Evolutionary conservation across 805 yeast species (phyloP), one percentile per base, ranked within the genome.

Genomic region (Metschnikowia picachoensis): DNA sequence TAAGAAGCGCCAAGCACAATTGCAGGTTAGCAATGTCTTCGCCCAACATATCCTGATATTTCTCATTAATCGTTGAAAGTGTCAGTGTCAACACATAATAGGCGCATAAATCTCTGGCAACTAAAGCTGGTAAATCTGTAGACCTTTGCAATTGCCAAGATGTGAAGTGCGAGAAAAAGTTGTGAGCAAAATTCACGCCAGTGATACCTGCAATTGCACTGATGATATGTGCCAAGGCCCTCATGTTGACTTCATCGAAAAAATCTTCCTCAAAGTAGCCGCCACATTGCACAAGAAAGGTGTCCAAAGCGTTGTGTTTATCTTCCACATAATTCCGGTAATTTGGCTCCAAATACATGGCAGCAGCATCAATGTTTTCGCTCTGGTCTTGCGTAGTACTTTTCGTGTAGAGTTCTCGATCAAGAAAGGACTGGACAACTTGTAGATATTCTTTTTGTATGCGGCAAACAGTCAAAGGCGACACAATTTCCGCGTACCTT

Each of bases 151-250:
- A 41, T 35, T 59, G 54, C 81, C 81, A 78, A 45, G 67, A 68
- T 45, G 66, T 66, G 50, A 76, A 71, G 51, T 68, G 74, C 3
- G 79, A 74, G 3, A 78, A 47, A 39, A 69, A 72, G 50, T 76
- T 75, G 48, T 61, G 67, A 17, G 75, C 54, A 25, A 76, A 70
- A 52, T 78, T 78, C 40, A 77, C 60, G 1, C 83, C 83, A 43
- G 70, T 70, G 27, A 63, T 64, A 4, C 52, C 57, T 3, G 60
- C 51, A 27, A 68, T 47, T 7, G 60, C 50, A 0, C 45, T 42
- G 15, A 62, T 56, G 29, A 67, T 50, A 37, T 61, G 63, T 3
- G 59, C 50, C 41, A 62, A 56, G 9, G 60, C 53, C 15, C 39
- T 40, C 3, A 48, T 48, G 13, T 39, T 47, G 6, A 25, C 34